Conservation (phyloP, 2,329 filamentous ascomycete genomes). For the Pseudogymnoascus sp. region DNA sequence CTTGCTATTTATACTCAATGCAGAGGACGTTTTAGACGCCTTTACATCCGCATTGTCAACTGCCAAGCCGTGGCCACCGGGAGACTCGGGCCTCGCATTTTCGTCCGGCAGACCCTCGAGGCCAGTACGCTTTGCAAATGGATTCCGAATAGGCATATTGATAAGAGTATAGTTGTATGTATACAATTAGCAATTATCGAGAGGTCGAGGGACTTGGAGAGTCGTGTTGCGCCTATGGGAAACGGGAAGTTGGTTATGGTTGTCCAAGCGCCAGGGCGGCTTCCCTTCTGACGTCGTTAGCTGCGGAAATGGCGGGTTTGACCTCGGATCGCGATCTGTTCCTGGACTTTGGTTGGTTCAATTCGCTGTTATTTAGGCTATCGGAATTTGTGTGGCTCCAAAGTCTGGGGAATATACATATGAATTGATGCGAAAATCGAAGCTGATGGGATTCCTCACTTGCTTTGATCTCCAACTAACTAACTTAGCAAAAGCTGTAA, state of each 20-base stretch:
- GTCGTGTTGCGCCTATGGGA: not conserved
- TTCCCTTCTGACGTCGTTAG: conserved; percentile 1
- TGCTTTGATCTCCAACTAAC: not conserved
- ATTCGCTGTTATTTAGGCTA: not conserved
- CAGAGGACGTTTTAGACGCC: conserved; percentile 52
- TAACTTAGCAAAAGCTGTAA: not conserved
- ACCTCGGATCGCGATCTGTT: not conserved
- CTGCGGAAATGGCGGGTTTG: not conserved
- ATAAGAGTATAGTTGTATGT: conserved; percentile 6
- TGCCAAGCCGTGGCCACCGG: conserved; percentile 38
- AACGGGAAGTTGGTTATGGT: conserved; percentile 2
- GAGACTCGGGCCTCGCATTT: conserved; percentile 37
- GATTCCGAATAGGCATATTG: conserved; percentile 63
- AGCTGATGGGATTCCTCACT: not conserved
- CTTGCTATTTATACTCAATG: conserved; percentile 52
- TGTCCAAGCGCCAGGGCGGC: conserved; percentile 1
- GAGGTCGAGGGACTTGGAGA: not conserved
- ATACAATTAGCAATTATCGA: conserved; percentile 1
- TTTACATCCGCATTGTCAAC: conserved; percentile 56
- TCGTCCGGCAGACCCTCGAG: conserved; percentile 35
- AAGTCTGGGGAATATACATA: not conserved
- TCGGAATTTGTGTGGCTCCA: not conserved
- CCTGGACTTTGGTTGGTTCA: not conserved
- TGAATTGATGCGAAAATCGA: not conserved
- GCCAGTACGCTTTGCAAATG: conserved; percentile 54